Evolutionary conservation across 2,329 filamentous ascomycete genomes (phyloP).

Genomic region (Diaporthe citriasiana): DNA sequence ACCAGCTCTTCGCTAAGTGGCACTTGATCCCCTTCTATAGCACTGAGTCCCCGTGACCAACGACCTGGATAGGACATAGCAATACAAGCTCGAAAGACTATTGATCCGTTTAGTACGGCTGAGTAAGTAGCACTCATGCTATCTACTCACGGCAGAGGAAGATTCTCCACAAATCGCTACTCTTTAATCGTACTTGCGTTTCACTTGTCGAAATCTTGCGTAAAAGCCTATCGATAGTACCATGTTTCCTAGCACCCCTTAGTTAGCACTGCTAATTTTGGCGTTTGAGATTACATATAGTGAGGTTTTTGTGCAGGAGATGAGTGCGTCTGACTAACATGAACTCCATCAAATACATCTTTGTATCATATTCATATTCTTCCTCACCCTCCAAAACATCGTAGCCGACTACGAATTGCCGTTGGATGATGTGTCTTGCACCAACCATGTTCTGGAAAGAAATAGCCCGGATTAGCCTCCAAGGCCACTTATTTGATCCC

Average conservation of each 20-base stretch:
- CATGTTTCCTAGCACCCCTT: not conserved
- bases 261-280: not conserved
- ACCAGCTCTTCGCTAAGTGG: constrained; percentile 5
- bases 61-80: not conserved
- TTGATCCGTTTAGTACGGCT: not conserved
- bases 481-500: too few species aligned
- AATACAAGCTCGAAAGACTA: constrained; percentile 15
- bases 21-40: not conserved
- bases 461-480: too few species aligned
- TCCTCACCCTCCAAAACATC: too few species aligned
- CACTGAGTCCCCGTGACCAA: not conserved
- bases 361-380: too few species aligned
- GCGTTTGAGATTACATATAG: too few species aligned
- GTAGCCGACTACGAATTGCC: too few species aligned
- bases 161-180: not conserved
- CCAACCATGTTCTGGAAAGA: too few species aligned
- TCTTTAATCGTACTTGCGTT: not conserved
- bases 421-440: too few species aligned
- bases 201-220: not conserved
- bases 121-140: too few species aligned
- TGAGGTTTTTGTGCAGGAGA: not conserved
- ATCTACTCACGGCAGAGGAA: not conserved
- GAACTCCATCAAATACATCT: constrained; percentile 11
- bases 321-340: not conserved
- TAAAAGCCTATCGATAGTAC: constrained; percentile 4